Base-by-base conservation (phyloP, 73 alveolate genomes). In the Paramecium tetraurelia region DNA sequence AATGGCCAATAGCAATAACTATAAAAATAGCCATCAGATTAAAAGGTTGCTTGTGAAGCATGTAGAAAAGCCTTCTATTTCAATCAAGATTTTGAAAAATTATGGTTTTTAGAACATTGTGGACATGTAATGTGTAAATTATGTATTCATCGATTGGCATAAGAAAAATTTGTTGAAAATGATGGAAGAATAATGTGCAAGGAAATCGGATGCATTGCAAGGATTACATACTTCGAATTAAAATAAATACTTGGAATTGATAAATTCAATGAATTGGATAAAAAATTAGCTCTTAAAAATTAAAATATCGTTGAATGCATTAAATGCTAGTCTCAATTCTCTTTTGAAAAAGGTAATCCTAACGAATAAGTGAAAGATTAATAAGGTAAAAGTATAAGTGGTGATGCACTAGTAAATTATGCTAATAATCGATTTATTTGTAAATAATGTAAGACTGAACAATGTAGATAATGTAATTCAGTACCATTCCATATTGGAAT, bases 401-500 rank as follows among this genome's bases (percentile, higher is more conserved):
- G 92, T 35, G 92, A 93, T 22, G 92, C 93, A 40, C 92, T 94
- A 8, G 83, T 89, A 72, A 94, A 92, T 92, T 93, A 92, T 92
- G 98, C 98, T 16, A 43, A 93, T 89, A 86, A 89, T 92, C 88
- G 99, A 90, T 95, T 97, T 72, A 59, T 85, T 12, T 93, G 96
- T 86, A 94, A 84, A 70, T 96, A 98, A 53, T 72, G 84, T 53
- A 89, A 92, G 38, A 33, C 46, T 2, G 96, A 96, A 59, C 94
- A 95, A 89, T 97, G 99, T 43, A 92, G 93, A 40, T 88, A 90
- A 58, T 97, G 99, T 70, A 77, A 63, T 57, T 92, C 96, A 18
- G 92, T 88, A 40, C 99, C 99, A 16, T 97, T 95, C 92, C 99
- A 97, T 88, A 69, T 95, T n/a, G 98, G 99, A 11, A 75, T 68